Percentiles rank a stretch among this genome's conserved stretches.
phyloP scores from a whole-genome alignment of 192 early-diverging fungal species.

The Coemansia sp. region DNA sequence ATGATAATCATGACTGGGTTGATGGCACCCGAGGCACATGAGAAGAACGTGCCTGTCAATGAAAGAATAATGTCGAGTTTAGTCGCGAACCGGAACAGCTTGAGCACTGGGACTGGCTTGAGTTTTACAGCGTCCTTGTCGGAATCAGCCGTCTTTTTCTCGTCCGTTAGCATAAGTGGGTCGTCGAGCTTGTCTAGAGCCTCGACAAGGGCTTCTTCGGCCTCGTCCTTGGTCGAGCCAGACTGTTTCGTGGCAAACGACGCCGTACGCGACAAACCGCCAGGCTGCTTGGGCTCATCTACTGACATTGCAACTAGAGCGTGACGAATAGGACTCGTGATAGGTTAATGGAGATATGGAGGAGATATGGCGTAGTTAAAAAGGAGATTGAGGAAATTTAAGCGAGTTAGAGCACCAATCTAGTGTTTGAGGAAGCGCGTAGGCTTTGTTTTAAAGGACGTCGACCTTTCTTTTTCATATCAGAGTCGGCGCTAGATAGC shows the following conservation, averaged over 20 bases:
- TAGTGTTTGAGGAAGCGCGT: too few relatives aligned
- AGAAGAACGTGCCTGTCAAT: conserved; percentile 45
- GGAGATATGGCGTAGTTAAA: background rate
- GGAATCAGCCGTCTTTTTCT: background rate
- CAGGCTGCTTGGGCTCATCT: background rate
- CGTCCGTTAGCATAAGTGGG: conserved; percentile 8
- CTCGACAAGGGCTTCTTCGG: background rate
- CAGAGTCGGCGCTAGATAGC: background rate
- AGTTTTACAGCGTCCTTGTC: conserved; percentile 11
- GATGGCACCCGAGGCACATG: conserved; percentile 46
- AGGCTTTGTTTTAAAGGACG: background rate
- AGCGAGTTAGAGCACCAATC: background rate
- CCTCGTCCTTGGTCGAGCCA: background rate
- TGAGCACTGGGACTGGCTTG: conserved; percentile 52
- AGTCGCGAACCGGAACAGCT: conserved; percentile 74
- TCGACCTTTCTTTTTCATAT: background rate
- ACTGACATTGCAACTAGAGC: background rate
- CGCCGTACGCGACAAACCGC: background rate
- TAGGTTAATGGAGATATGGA: background rate
- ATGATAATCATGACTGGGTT: conserved; percentile 55
- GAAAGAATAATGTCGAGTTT: conserved; percentile 61
- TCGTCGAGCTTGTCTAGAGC: conserved; percentile 34
- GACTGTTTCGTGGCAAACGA: conserved; percentile 8
- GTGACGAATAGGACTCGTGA: background rate
- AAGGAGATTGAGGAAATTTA: background rate